Conservation (phyloP, 1,284 basidiomycete genomes). For the Puccinia coronata region DNA sequence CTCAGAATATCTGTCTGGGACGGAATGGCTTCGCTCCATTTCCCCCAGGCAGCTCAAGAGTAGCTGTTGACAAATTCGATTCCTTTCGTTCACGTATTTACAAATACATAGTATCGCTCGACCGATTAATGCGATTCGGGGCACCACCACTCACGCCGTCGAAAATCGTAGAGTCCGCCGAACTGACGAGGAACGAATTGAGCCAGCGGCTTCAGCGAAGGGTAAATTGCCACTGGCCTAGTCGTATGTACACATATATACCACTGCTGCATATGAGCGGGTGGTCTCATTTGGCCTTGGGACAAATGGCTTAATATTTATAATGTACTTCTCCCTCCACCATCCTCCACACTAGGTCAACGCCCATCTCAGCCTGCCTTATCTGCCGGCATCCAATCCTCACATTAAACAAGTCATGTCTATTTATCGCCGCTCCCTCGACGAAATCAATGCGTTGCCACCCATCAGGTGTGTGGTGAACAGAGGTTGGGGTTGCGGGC, state of each 20-base stretch:
- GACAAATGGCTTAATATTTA: too few relatives aligned
- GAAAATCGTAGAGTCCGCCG: conserved; percentile 23
- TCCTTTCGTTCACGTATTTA: not conserved
- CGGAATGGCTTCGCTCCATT: not conserved
- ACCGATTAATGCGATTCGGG: conserved; percentile 40
- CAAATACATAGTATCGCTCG: conserved; percentile 30
- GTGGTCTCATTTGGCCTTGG: too few relatives aligned
- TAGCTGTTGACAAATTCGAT: not conserved
- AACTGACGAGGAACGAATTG: conserved; percentile 39
- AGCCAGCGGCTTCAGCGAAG: conserved; percentile 29
- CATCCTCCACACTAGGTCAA: conserved; percentile 60
- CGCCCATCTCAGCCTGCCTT: conserved; percentile 35
- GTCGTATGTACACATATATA: too few relatives aligned
- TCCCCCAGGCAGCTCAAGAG: not conserved
- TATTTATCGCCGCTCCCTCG: conserved; percentile 25
- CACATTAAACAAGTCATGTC: conserved; percentile 37
- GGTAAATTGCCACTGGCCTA: conserved; percentile 23
- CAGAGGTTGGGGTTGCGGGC: not conserved
- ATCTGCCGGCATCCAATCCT: conserved; percentile 49
- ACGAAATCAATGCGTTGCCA: conserved; percentile 14
- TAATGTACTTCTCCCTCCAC: too few relatives aligned
- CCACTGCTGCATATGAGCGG: too few relatives aligned
- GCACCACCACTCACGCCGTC: conserved; percentile 27
- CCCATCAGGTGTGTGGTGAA: conserved; percentile 26
- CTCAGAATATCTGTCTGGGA: not conserved